phyloP scores from a whole-genome alignment of 257 asterid genomes.

The Datura wrightii region DNA sequence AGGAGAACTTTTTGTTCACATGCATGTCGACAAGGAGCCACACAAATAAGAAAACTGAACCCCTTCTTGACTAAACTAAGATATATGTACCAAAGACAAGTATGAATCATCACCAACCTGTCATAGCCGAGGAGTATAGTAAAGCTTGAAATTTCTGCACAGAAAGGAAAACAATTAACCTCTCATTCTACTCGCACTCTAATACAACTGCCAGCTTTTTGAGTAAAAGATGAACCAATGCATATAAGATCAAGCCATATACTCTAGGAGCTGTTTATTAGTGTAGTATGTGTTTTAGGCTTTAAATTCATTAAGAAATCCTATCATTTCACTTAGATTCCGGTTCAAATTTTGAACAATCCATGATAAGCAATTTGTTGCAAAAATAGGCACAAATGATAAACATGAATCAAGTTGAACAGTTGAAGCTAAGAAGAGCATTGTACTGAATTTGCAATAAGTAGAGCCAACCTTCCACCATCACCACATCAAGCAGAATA shows the following conservation, averaged over 20 bases:
- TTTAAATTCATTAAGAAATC: not conserved
- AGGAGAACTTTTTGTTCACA: conserved; percentile 5
- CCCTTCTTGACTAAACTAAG: not conserved
- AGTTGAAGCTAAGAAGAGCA: not conserved
- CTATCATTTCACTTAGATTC: not conserved
- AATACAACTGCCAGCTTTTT: not conserved
- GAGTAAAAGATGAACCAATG: not conserved
- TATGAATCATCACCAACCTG: conserved; percentile 52
- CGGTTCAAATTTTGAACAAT: not conserved
- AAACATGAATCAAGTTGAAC: not conserved
- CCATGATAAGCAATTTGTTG: not conserved
- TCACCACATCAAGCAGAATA: conserved; percentile 11
- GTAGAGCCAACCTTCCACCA: not conserved
- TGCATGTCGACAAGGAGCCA: not conserved
- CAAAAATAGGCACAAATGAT: not conserved
- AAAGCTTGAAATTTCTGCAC: conserved; percentile 72
- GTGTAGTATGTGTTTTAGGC: not conserved
- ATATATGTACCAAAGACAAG: not conserved
- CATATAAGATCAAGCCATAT: conserved; percentile 3
- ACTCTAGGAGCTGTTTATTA: conserved; percentile 3
- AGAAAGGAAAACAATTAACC: conserved; percentile 15
- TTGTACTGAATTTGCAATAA: not conserved
- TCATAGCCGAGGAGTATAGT: conserved; percentile 61
- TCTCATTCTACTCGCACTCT: not conserved
- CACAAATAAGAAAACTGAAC: not conserved